A percentile compares a stretch with the other conserved stretches of the same genome.
These are phyloP conservation scores for Trametes cingulata DNA, from an alignment of 768 basidiomycete species.

Conservation along the genomic window DNA sequence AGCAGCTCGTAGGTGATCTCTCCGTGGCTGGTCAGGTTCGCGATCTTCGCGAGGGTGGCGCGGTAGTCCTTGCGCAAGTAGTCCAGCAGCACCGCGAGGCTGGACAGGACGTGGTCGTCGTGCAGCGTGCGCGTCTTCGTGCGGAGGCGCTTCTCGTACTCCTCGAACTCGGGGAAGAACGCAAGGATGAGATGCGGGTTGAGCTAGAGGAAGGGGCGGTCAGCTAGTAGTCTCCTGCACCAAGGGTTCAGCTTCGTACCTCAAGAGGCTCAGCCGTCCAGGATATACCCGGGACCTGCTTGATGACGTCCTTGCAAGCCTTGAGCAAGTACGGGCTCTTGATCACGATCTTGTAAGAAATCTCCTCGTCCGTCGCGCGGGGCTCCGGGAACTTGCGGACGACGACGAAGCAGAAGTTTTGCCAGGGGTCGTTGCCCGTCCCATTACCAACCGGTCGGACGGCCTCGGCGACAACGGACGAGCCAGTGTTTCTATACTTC, in stretches of 20 bases:
- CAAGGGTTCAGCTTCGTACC: constrained; percentile 30
- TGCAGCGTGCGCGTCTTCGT: constrained; percentile 38
- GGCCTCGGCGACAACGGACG: constrained; percentile 51
- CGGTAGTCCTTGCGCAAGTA: constrained; percentile 54
- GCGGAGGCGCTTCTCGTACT: constrained; percentile 45
- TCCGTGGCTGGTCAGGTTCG: constrained; percentile 49
- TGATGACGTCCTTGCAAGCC: constrained; percentile 59
- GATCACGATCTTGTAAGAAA: constrained; percentile 54
- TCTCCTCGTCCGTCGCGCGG: constrained; percentile 33
- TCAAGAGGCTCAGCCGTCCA: constrained; percentile 60
- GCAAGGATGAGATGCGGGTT: constrained; percentile 58
- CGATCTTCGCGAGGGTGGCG: constrained; percentile 49
- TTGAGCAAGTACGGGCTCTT: constrained; percentile 60
- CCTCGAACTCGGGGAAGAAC: constrained; percentile 48
- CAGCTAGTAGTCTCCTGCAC: background rate
- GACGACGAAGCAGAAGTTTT: constrained; percentile 53
- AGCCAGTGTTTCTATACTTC: constrained; percentile 62
- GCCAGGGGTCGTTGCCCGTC: constrained; percentile 12
- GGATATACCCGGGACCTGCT: constrained; percentile 56
- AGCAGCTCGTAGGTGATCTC: constrained; percentile 62
- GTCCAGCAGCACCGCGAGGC: constrained; percentile 34
- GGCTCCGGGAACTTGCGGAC: constrained; percentile 49
- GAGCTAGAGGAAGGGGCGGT: constrained; percentile 35
- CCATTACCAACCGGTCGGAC: constrained; percentile 9
- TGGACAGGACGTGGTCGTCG: constrained; percentile 45